Percentiles rank a stretch among this genome's conserved stretches.
Conservation (phyloP, 208 protist genomes). For the Leishmania tarentolae region DNA sequence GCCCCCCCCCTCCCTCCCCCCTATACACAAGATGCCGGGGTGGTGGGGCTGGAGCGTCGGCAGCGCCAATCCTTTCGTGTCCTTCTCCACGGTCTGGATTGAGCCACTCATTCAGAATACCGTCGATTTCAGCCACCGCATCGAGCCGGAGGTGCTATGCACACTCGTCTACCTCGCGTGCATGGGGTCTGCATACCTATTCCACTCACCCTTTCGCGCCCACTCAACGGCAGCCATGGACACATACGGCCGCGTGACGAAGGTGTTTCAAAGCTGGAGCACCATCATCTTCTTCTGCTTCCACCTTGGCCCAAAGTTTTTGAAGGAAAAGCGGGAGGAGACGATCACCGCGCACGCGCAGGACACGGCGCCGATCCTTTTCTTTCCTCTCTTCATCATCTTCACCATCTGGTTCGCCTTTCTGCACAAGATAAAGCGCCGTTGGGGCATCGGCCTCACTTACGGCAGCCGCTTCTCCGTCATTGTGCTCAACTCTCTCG, state of each 20-base stretch:
- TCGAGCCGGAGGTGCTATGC: slow-evolving; percentile 43
- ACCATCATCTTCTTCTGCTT: slow-evolving; percentile 54
- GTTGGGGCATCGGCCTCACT: slow-evolving; percentile 56
- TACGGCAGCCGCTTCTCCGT: slow-evolving; percentile 55
- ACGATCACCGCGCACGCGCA: not conserved
- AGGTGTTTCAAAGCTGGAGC: slow-evolving; percentile 71
- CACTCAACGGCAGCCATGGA: slow-evolving; percentile 48
- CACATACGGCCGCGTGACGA: slow-evolving; percentile 64
- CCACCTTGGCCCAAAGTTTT: slow-evolving; percentile 56
- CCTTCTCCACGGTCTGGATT: slow-evolving; percentile 31
- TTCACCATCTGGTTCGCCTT: slow-evolving; percentile 52
- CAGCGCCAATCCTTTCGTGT: slow-evolving; percentile 22
- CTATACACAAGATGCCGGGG: not conserved
- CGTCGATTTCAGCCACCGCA: slow-evolving; percentile 23
- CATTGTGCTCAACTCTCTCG: slow-evolving; percentile 67
- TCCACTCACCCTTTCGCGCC: slow-evolving; percentile 77
- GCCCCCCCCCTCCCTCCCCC: no score
- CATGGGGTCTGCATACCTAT: slow-evolving; percentile 63
- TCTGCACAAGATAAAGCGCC: slow-evolving; percentile 76
- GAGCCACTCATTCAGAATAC: slow-evolving; percentile 26
- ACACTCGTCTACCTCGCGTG: slow-evolving; percentile 48
- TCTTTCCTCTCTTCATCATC: slow-evolving; percentile 63
- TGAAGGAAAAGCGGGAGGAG: slow-evolving; percentile 31
- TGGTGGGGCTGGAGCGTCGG: slow-evolving; percentile 14
- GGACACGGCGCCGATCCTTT: slow-evolving; percentile 44